Base-by-base conservation (phyloP, 1,139 yeast species). In the Zhuliangozyma blackwelliae region DNA sequence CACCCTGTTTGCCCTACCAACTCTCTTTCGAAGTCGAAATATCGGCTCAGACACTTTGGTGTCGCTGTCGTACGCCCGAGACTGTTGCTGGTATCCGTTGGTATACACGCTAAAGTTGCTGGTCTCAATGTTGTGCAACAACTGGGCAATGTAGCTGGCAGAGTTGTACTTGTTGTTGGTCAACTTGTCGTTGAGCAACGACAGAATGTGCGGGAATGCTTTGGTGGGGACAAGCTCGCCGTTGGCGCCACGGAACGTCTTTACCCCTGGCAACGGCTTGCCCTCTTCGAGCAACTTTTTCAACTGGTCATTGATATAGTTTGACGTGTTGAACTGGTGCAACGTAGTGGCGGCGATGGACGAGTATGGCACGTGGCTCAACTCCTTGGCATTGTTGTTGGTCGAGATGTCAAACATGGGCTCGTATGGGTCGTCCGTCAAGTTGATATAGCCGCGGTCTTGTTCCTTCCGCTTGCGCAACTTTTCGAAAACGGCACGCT, bases 361-460 rank as follows among this genome's bases (percentile, higher is more conserved):
- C 10, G 95, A 82, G 53, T 84, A 86, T 1, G 95, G 92, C 2
- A 86, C 71, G 51, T 83, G 90, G 31, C 70, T 65, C 32, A 78
- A 62, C 44, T 82, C 86, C 39, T 76, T 59, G 27, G 49, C 46
- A 33, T 75, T 57, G 26, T 65, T 60, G 27, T 80, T 77, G 10
- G 72, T 65, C 12, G 82, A 72, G 40, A 88, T 75, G 47, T 84
- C 81, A 55, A 88, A 83, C 41, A 75, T 81, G n/a, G 97, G 97
- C 51, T 82, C 86, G 52, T 79, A 78, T n/a, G 95, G 85, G 61
- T 86, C 90, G 61, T 90, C 97, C 1, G 97, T 87, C 39, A 86
- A 72, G 54, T 92, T 92, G 47, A 85, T 75, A 77, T 81, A 90
- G 3, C 78, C 79, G 38, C 70, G 67, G 59, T 92, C 97, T 39